Percentiles rank a stretch among this genome's conserved stretches.
phyloP scores from a whole-genome alignment of 148 eudicot species.

The Amaranthus cruentus region DNA sequence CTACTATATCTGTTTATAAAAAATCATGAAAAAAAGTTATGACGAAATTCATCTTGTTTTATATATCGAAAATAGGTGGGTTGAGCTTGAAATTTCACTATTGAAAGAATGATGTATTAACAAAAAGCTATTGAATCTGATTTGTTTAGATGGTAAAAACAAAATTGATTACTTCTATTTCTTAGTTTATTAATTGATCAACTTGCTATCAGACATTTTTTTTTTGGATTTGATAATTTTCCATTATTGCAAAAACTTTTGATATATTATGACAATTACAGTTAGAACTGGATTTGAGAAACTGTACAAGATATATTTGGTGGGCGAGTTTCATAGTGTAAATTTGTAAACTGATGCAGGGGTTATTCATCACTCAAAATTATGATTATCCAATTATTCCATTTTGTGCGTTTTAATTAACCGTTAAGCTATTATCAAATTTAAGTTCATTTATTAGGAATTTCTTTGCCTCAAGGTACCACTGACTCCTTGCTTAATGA shows the following conservation, averaged over 20 bases:
- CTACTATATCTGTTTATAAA: not conserved
- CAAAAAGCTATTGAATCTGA: too few relatives aligned
- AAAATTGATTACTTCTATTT: too few relatives aligned
- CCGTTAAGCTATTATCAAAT: not conserved
- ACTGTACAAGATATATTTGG: not conserved
- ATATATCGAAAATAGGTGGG: too few relatives aligned
- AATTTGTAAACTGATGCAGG: not conserved
- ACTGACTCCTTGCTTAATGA: conserved; percentile 47
- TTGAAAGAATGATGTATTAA: too few relatives aligned
- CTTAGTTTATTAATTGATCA: too few relatives aligned
- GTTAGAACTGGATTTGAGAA: not conserved
- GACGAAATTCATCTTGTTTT: not conserved
- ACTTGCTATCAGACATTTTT: too few relatives aligned
- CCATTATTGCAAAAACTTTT: too few relatives aligned
- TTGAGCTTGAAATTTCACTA: too few relatives aligned
- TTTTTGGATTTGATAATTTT: too few relatives aligned
- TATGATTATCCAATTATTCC: not conserved
- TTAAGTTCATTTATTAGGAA: not conserved
- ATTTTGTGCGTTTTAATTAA: not conserved
- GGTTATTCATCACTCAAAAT: not conserved
- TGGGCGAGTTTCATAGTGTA: not conserved
- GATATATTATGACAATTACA: too few relatives aligned
- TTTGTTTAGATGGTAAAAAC: too few relatives aligned
- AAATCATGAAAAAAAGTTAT: not conserved
- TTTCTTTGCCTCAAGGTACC: conserved; percentile 18